A percentile compares a stretch with the other conserved stretches of the same genome.
These are phyloP conservation scores for Colletotrichum acutatum DNA, from an alignment of 2,329 filamentous ascomycete genomes.

Conservation along the genomic window DNA sequence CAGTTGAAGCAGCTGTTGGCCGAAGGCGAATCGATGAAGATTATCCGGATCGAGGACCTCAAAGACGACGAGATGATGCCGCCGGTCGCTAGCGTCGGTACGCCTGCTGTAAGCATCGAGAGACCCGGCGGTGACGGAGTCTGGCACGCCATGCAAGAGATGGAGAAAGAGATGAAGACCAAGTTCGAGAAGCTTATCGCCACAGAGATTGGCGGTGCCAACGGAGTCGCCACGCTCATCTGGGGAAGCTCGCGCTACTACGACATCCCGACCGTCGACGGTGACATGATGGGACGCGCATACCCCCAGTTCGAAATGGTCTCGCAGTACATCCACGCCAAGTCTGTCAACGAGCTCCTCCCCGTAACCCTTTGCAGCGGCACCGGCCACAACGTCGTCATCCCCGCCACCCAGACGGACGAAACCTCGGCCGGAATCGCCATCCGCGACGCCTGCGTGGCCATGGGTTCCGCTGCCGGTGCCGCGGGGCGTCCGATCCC, in stretches of 20 bases:
- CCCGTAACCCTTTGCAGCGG: conserved; percentile 40
- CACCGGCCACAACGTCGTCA: conserved; percentile 38
- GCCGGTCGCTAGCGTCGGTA: conserved; percentile 38
- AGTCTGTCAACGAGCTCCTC: conserved; percentile 41
- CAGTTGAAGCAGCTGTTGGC: conserved; percentile 35
- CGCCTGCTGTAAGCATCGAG: conserved; percentile 39
- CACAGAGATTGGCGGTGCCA: conserved; percentile 61
- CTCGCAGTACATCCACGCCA: conserved; percentile 43
- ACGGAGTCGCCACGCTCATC: conserved; percentile 56
- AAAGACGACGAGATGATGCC: conserved; percentile 37
- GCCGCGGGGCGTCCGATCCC: conserved; percentile 46
- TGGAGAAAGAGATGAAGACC: conserved; percentile 23
- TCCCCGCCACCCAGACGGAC: conserved; percentile 37
- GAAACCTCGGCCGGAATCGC: conserved; percentile 38
- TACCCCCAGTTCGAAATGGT: conserved; percentile 43
- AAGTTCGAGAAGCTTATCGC: conserved; percentile 36
- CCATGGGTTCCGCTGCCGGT: conserved; percentile 47
- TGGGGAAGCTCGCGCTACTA: conserved; percentile 50
- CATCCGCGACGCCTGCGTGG: conserved; percentile 40
- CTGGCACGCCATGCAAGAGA: conserved; percentile 31
- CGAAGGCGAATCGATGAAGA: conserved; percentile 37
- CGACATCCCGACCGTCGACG: conserved; percentile 48
- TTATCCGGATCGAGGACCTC: conserved; percentile 38
- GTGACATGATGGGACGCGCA: conserved; percentile 50
- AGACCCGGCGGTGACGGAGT: conserved; percentile 35